Conservation (phyloP, 352 stramenopile genomes). For the Phytophthora pisi region DNA sequence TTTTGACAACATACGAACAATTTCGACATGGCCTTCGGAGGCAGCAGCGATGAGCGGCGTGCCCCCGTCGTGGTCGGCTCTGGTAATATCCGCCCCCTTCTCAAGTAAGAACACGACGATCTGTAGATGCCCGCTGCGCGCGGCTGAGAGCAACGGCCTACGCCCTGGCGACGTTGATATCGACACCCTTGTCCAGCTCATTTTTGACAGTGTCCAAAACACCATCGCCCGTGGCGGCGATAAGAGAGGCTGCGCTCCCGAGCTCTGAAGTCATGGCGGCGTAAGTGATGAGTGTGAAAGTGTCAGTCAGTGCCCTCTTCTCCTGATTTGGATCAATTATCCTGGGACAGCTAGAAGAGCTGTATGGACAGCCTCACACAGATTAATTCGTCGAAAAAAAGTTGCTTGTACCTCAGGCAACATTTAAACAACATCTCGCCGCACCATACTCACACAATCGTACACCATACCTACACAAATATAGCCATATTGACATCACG, state of each 20-base stretch:
- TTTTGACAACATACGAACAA: slow-evolving; percentile 2
- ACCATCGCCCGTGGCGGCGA: neutral
- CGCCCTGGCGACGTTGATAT: neutral
- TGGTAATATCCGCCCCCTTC: neutral
- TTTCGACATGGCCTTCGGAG: neutral
- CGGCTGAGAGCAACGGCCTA: neutral
- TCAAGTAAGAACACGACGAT: neutral
- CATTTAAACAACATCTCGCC: too few species aligned
- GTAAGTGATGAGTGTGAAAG: neutral
- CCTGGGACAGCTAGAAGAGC: too few species aligned
- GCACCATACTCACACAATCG: too few species aligned
- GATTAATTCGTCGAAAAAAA: too few species aligned
- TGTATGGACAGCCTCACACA: too few species aligned
- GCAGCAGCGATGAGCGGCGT: slow-evolving; percentile 8
- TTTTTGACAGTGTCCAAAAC: neutral
- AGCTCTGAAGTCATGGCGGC: neutral
- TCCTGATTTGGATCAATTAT: too few species aligned
- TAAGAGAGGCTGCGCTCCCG: neutral
- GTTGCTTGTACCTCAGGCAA: too few species aligned
- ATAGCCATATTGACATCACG: too few species aligned
- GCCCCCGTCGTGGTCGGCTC: neutral
- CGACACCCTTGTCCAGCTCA: neutral
- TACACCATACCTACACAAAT: too few species aligned
- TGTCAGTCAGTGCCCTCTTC: too few species aligned
- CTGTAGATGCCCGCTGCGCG: neutral